These are phyloP conservation scores for Aspergillus olivimuriae DNA, from an alignment of 495 filamentous ascomycete genomes.

Conservation along the genomic window DNA sequence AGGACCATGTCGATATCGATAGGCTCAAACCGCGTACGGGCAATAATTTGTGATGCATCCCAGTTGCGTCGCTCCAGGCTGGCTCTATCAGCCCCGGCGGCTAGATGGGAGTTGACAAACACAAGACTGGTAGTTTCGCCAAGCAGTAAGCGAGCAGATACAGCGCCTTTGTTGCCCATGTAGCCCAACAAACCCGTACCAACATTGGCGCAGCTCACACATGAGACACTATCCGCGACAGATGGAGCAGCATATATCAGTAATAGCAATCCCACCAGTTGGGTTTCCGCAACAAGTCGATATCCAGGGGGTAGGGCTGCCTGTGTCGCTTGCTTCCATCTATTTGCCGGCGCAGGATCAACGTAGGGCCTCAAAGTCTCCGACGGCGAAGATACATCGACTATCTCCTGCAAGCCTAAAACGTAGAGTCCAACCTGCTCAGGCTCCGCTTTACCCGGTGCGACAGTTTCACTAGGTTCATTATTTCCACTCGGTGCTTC, in stretches of 20 bases:
- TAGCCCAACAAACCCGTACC: constrained; percentile 88
- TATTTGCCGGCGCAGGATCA: constrained; percentile 60
- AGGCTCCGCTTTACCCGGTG: constrained; percentile 12
- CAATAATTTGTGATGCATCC: constrained; percentile 76
- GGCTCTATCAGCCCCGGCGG: constrained; percentile 72
- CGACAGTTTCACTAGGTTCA: background rate
- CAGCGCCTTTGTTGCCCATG: constrained; percentile 93
- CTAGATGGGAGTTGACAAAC: constrained; percentile 87
- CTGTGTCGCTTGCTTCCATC: constrained; percentile 71
- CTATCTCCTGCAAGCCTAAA: constrained; percentile 84
- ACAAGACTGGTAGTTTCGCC: constrained; percentile 85
- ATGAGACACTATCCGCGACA: constrained; percentile 62
- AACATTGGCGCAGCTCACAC: constrained; percentile 69
- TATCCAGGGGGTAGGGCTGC: constrained; percentile 73
- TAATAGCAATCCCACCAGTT: constrained; percentile 80
- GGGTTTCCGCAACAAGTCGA: constrained; percentile 66
- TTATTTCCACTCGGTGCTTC: background rate
- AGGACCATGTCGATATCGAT: constrained; percentile 49
- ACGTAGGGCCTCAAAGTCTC: constrained; percentile 64
- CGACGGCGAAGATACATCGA: constrained; percentile 68
- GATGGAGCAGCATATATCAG: constrained; percentile 77
- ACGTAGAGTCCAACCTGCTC: constrained; percentile 83
- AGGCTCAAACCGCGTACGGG: constrained; percentile 67
- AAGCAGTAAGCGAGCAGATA: constrained; percentile 72
- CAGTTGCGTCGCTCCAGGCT: constrained; percentile 80